Percentiles rank a stretch among this genome's conserved stretches.
phyloP scores from a whole-genome alignment of 1,284 basidiomycete species.

The Takashimella tepidaria region DNA sequence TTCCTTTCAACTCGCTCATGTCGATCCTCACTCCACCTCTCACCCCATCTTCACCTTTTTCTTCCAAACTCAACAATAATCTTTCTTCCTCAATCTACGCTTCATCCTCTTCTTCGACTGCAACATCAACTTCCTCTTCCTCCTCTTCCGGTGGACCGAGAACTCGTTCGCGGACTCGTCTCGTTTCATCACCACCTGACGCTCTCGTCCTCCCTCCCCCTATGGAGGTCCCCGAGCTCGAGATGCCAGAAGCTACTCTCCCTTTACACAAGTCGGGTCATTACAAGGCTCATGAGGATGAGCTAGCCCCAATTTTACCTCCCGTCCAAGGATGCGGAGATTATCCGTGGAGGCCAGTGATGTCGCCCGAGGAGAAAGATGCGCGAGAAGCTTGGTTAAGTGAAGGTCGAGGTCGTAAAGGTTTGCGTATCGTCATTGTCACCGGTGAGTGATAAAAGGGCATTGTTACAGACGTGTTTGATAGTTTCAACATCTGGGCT shows the following conservation, averaged over 20 bases:
- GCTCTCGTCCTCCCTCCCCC: constrained; percentile 10
- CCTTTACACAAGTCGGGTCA: background rate
- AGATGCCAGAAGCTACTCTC: constrained; percentile 7
- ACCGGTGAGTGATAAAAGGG: constrained; percentile 34
- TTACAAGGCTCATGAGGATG: background rate
- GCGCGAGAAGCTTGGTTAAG: constrained; percentile 34
- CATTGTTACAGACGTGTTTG: too few relatives aligned
- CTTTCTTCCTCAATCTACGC: background rate
- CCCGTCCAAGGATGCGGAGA: constrained; percentile 2
- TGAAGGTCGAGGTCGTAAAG: constrained; percentile 28
- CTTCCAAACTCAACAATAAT: background rate
- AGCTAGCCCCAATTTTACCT: background rate
- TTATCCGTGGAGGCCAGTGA: constrained; percentile 30
- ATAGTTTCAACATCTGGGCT: too few relatives aligned
- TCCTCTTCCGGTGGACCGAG: background rate
- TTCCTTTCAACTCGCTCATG: too few relatives aligned
- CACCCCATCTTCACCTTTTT: constrained; percentile 16
- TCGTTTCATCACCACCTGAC: background rate
- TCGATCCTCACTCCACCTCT: constrained; percentile 30
- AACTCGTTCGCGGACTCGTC: background rate
- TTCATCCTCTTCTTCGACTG: background rate
- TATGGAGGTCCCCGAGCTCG: constrained; percentile 13
- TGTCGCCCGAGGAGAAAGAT: constrained; percentile 29
- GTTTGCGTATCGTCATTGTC: constrained; percentile 45
- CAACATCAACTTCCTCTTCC: background rate